These are phyloP conservation scores for Tetrahymena borealis DNA, from an alignment of 73 alveolate species.

Conservation along the genomic window DNA sequence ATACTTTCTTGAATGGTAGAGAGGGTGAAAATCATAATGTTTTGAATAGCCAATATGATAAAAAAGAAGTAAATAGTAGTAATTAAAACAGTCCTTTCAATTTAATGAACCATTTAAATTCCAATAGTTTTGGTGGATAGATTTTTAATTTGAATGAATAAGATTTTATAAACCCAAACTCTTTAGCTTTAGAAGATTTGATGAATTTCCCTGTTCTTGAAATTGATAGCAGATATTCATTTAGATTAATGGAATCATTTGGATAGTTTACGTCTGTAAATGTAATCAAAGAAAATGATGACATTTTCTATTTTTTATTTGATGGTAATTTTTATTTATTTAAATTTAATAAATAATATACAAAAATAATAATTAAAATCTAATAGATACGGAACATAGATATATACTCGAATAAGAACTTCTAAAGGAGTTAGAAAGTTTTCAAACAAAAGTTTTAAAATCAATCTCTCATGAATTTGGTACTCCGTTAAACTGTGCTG, in stretches of 20 bases:
- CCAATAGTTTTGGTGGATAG: not conserved
- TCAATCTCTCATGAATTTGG: not conserved
- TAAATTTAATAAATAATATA: not conserved
- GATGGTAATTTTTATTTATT: not conserved
- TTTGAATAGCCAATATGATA: no score
- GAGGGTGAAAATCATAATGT: no score
- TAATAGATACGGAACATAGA: not conserved
- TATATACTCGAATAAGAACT: not conserved
- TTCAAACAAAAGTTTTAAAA: not conserved
- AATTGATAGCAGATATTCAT: not conserved
- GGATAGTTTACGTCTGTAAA: not conserved
- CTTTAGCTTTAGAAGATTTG: not conserved
- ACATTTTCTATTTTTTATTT: not conserved
- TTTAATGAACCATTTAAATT: not conserved
- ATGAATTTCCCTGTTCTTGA: not conserved
- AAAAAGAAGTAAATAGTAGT: not conserved
- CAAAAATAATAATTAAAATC: not conserved
- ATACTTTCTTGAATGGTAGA: no score
- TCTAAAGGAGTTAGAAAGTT: not conserved
- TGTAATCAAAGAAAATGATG: not conserved
- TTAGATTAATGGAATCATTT: not conserved
- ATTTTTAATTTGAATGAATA: not conserved
- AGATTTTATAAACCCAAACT: not conserved
- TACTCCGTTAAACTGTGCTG: not conserved
- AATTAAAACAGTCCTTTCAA: not conserved